Base-by-base conservation (phyloP, 257 asterid species). In the Solanum bulbocastanum region DNA sequence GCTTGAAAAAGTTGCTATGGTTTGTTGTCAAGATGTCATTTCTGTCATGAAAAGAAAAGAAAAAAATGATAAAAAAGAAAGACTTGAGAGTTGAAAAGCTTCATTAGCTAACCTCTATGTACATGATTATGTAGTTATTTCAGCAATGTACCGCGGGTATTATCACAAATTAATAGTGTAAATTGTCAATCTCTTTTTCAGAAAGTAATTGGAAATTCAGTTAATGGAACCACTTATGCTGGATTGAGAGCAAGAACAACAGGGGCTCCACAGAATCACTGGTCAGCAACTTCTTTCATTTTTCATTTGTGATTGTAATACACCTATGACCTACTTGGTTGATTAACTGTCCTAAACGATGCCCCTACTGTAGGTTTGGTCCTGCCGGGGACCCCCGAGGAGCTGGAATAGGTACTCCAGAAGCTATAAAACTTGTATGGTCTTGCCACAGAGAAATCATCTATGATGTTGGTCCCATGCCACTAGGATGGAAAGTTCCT, bases 221-320 rank as follows among this genome's bases (percentile, higher is more conserved):
- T 97, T 9, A 96, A 97, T 78, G 99, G 99, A 91, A 97, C 98
- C 65, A 97, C 99, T 35, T 96, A 96, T 89, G 98, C 90, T 39
- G 98, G 99, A 27, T 75, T 96, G 84, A 94, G 97, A 91, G 99
- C 98, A 81, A 93, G 99, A 93, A 96, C 99, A 23, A 94, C 99
- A 0, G 98, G 99, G 27, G 98, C 99, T 81, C 99, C 99, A 75
- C 98, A 97, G 88, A 97, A 95, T 87, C 99, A 97, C 87, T 96
- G 99, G 98, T 96, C 15, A 46, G 92, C 89, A n/a, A 11, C 25
- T 58, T 15, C 6, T 39, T 27, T 87, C 23, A 25, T 7, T 9
- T 79, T 79, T 27, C 1, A 0, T 74, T 42, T 27, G 3, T n/a
- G 10, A 12, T 5, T 42, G 82, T 2, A 0, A 15, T 79, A 79